Conservation (phyloP, 2,329 filamentous ascomycete genomes). For the Fusarium abutilonis region DNA sequence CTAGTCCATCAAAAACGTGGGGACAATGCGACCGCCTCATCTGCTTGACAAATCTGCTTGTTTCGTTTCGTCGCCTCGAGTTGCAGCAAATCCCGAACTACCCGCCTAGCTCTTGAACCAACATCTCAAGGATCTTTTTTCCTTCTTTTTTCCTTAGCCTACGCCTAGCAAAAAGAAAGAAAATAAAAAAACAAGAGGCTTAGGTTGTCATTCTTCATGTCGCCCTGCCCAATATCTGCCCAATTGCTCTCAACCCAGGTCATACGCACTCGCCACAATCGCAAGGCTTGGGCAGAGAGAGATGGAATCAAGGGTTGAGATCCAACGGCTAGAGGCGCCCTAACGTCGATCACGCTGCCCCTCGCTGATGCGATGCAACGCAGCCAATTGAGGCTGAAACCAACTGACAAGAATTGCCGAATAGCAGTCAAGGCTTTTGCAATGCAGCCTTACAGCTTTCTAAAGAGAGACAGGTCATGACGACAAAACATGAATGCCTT, state of each 20-base stretch:
- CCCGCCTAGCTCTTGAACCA: conserved; percentile 10
- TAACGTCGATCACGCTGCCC: conserved; percentile 42
- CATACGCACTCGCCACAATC: conserved; percentile 30
- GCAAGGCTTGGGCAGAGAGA: neutral
- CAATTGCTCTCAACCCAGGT: conserved; percentile 11
- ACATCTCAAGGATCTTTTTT: neutral
- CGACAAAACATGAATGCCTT: conserved; percentile 16
- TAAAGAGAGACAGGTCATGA: conserved; percentile 4
- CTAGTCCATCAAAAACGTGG: conserved; percentile 11
- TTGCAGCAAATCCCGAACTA: conserved; percentile 6
- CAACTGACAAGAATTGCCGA: conserved; percentile 16
- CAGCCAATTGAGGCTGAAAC: conserved; percentile 39
- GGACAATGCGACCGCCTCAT: neutral
- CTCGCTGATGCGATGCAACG: conserved; percentile 39
- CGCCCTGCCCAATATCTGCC: conserved; percentile 36
- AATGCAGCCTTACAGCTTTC: conserved; percentile 8
- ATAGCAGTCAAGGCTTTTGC: conserved; percentile 22
- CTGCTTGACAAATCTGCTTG: conserved; percentile 1
- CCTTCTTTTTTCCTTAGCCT: conserved; percentile 2
- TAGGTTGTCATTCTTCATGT: conserved; percentile 12
- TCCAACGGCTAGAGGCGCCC: conserved; percentile 27
- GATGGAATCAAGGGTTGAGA: conserved; percentile 9
- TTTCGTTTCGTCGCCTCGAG: conserved; percentile 23
- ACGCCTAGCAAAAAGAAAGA: conserved; percentile 4
- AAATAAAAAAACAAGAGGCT: neutral